A percentile compares a stretch with the other conserved stretches of the same genome.
Evolutionary conservation across 768 basidiomycete species (phyloP).

Genomic region (Naganishia randhawae): DNA sequence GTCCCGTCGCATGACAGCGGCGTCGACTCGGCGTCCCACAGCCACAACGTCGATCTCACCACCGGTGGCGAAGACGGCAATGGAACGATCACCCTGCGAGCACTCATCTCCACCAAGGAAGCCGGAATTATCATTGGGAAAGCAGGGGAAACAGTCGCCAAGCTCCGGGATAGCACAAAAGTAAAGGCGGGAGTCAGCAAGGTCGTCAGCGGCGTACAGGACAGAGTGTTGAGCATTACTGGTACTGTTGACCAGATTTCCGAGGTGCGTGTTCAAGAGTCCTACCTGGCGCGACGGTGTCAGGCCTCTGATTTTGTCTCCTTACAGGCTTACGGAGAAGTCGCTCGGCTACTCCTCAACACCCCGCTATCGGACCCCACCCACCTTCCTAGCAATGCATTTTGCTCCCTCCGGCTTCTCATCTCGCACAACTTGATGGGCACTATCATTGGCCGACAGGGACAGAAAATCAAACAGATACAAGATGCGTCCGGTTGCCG

Average conservation of each 20-base stretch:
- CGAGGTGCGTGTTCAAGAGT: conserved; percentile 59
- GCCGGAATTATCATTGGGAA: conserved; percentile 93
- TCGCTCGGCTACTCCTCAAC: conserved; percentile 75
- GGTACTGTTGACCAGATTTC: conserved; percentile 89
- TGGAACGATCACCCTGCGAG: conserved; percentile 69
- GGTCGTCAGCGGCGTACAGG: conserved; percentile 94
- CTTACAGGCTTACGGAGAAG: conserved; percentile 83
- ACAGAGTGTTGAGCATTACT: conserved; percentile 90
- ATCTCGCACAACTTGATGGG: conserved; percentile 99
- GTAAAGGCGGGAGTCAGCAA: conserved; percentile 99
- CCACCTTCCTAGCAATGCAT: conserved; percentile 62
- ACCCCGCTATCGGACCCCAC: conserved; percentile 71
- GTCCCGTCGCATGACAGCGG: conserved; percentile 19
- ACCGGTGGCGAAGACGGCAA: conserved; percentile 59
- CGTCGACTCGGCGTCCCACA: conserved; percentile 10
- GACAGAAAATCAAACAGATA: conserved; percentile 98
- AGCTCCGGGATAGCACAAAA: conserved; percentile 87
- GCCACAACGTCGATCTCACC: conserved; percentile 33
- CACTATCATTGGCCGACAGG: conserved; percentile 90
- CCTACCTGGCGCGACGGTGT: conserved; percentile 19
- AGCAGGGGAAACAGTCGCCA: conserved; percentile 94
- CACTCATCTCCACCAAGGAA: conserved; percentile 94
- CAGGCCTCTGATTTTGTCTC: conserved; percentile 34
- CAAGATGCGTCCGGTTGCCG: conserved; percentile 93
- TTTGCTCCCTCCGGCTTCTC: conserved; percentile 87